Conservation (phyloP, 176 grass and related monocot species). For the bread wheat (Triticum aestivum) region IWGSC_CS_RefSeq_v2.1 NC_057811.1:57678447-57678946, state of each 20-base stretch:
- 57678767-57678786: slow-evolving; percentile 68
- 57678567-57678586: neutral
- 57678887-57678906: neutral
- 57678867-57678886: slow-evolving; percentile 32
- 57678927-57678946: neutral
- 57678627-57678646: too few relatives aligned
- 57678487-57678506: neutral
- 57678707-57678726: slow-evolving; percentile 37
- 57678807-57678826: slow-evolving; percentile 46
- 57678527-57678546: neutral
- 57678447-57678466: neutral
- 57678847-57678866: slow-evolving; percentile 64
- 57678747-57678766: slow-evolving; percentile 72
- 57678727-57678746: slow-evolving; percentile 79
- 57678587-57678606: too few relatives aligned
- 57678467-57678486: neutral
- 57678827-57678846: slow-evolving; percentile 65
- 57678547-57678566: neutral
- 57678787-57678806: slow-evolving; percentile 43
- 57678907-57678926: neutral
- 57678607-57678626: too few relatives aligned
- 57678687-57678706: slow-evolving; percentile 30
- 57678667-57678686: slow-evolving; percentile 54
- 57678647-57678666: neutral
- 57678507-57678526: neutral